Percentiles rank a stretch among this genome's conserved stretches.
phyloP scores from a whole-genome alignment of 2,329 filamentous ascomycete species.

The Ceratocystis cubensis region DNA sequence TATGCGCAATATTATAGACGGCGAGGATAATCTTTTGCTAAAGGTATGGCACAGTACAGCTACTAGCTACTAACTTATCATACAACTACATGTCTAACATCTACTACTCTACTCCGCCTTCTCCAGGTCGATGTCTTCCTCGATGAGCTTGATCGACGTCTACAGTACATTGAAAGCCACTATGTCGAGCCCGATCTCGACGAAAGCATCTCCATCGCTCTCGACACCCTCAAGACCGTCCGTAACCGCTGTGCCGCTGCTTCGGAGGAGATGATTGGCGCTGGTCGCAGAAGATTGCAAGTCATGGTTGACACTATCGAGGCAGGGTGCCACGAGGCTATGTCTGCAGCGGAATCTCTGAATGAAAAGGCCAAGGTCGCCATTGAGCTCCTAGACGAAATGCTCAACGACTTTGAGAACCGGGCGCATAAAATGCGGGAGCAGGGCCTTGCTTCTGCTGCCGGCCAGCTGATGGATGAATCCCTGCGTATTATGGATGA shows the following conservation, averaged over 20 bases:
- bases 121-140: slow-evolving; percentile 64
- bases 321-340: slow-evolving; percentile 69
- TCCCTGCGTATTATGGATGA: slow-evolving; percentile 68
- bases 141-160: slow-evolving; percentile 68
- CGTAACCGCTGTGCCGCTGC: slow-evolving; percentile 79
- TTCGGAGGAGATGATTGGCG: slow-evolving; percentile 79
- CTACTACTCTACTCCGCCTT: background rate
- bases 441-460: slow-evolving; percentile 53
- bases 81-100: background rate
- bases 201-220: slow-evolving; percentile 69
- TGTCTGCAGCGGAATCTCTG: slow-evolving; percentile 72
- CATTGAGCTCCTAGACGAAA: slow-evolving; percentile 71
- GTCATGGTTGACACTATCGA: slow-evolving; percentile 91
- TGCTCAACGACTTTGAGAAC: slow-evolving; percentile 74
- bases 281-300: slow-evolving; percentile 68
- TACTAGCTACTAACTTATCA: background rate
- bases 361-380: slow-evolving; percentile 86
- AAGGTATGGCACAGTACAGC: slow-evolving; percentile 32
- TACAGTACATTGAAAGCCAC: slow-evolving; percentile 82
- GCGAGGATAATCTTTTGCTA: slow-evolving; percentile 48
- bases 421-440: slow-evolving; percentile 69
- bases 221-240: slow-evolving; percentile 74
- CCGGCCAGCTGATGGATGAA: slow-evolving; percentile 66
- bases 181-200: slow-evolving; percentile 66
- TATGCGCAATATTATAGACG: slow-evolving; percentile 48